phyloP scores from a whole-genome alignment of 768 basidiomycete species.

The Serendipita sp. region DNA sequence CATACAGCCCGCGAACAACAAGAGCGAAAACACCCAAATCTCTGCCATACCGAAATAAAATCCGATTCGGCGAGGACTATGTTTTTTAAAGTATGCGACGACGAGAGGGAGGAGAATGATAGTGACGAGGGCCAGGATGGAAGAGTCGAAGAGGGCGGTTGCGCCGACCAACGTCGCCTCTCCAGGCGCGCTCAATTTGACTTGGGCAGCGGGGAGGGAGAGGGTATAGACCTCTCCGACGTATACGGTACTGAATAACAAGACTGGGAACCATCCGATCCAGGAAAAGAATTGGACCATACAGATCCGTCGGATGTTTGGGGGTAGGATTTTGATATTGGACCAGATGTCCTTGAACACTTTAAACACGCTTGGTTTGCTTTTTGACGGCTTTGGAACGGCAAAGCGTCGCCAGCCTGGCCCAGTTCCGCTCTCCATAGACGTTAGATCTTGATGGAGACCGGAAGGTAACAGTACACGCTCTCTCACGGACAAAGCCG shows the following conservation, averaged over 20 bases:
- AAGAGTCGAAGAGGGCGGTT: constrained; percentile 65
- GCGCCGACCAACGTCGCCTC: constrained; percentile 74
- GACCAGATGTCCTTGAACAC: constrained; percentile 47
- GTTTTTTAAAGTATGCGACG: constrained; percentile 5
- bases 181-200: constrained; percentile 29
- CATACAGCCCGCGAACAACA: constrained; percentile 64
- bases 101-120: constrained; percentile 62
- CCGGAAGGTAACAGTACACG: constrained; percentile 41
- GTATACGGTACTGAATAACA: constrained; percentile 80
- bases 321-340: constrained; percentile 53
- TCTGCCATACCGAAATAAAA: constrained; percentile 43
- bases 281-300: constrained; percentile 76
- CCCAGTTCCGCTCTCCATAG: constrained; percentile 10
- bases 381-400: constrained; percentile 11
- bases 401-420: constrained; percentile 16
- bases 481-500: constrained; percentile 39
- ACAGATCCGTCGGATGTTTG: constrained; percentile 63
- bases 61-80: constrained; percentile 14
- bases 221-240: constrained; percentile 62
- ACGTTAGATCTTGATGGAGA: constrained; percentile 17
- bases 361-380: constrained; percentile 11
- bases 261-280: constrained; percentile 84
- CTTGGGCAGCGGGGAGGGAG: constrained; percentile 4
- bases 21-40: constrained; percentile 66
- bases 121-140: constrained; percentile 32